These are phyloP conservation scores for Penicillium sumatraense DNA, from an alignment of 2,329 filamentous ascomycete species.

Conservation along the genomic window DNA sequence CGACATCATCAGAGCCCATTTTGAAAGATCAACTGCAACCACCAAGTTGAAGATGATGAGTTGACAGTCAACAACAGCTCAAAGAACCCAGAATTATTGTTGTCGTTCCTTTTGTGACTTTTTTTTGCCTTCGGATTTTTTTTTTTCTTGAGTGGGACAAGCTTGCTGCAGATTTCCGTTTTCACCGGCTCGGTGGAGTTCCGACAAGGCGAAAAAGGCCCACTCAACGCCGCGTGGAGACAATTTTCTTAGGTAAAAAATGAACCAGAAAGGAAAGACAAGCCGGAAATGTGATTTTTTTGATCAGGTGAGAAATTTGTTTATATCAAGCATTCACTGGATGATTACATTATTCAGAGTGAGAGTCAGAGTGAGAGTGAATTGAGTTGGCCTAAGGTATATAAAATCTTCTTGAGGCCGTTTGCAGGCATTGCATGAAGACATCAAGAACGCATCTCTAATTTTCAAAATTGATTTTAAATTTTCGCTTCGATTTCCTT, in stretches of 20 bases:
- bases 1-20: conserved; percentile 20
- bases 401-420: too few species aligned
- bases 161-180: conserved; percentile 1
- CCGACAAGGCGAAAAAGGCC: conserved; percentile 5
- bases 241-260: conserved; percentile 27
- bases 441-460: too few species aligned
- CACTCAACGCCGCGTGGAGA: conserved; percentile 15
- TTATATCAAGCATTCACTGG: too few species aligned
- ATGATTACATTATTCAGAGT: not conserved
- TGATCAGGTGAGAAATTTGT: not conserved
- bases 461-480: conserved; percentile 6
- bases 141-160: not conserved
- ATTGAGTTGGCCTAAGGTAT: too few species aligned
- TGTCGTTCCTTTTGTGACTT: not conserved
- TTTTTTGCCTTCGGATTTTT: not conserved
- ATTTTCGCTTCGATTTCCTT: conserved; percentile 19
- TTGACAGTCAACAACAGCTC: not conserved
- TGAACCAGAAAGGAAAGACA: conserved; percentile 13
- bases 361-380: too few species aligned
- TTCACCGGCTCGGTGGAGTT: conserved; percentile 5
- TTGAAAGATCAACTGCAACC: not conserved
- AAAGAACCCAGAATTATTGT: not conserved
- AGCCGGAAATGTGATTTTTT: not conserved
- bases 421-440: too few species aligned
- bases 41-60: not conserved